phyloP scores from a whole-genome alignment of 202 grass and related monocot species.

The Hordeum pubiflorum region DNA sequence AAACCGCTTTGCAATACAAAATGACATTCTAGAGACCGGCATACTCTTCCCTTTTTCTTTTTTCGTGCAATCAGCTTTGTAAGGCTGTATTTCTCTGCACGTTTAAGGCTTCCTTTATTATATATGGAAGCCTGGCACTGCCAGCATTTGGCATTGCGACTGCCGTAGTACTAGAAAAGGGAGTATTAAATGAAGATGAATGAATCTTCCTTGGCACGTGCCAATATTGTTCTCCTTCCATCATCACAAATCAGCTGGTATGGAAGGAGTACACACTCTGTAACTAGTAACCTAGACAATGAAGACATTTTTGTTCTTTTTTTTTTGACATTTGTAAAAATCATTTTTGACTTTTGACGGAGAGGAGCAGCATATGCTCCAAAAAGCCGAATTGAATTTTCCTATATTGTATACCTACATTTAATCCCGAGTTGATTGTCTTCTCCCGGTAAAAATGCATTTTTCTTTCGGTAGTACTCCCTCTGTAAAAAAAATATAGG shows the following conservation, averaged over 20 bases:
- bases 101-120: slow-evolving; percentile 7
- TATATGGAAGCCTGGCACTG: neutral
- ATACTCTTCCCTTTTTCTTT: neutral
- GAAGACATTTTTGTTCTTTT: too few species aligned
- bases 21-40: neutral
- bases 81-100: neutral
- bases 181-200: neutral
- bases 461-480: neutral
- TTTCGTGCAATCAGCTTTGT: neutral
- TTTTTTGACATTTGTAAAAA: too few species aligned
- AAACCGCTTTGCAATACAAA: slow-evolving; percentile 13
- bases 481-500: too few species aligned
- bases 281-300: too few species aligned
- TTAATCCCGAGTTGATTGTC: neutral
- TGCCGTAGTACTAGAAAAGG: neutral
- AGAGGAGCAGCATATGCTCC: too few species aligned
- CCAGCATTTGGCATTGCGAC: neutral
- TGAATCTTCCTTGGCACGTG: neutral
- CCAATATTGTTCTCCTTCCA: too few species aligned
- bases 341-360: too few species aligned
- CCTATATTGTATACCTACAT: too few species aligned
- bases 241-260: too few species aligned
- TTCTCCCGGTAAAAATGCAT: neutral
- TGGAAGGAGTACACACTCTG: too few species aligned
- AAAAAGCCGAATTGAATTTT: too few species aligned